These are phyloP conservation scores for Bathelium albidoporum DNA, from an alignment of 495 filamentous ascomycete genomes.

Conservation along the genomic window DNA sequence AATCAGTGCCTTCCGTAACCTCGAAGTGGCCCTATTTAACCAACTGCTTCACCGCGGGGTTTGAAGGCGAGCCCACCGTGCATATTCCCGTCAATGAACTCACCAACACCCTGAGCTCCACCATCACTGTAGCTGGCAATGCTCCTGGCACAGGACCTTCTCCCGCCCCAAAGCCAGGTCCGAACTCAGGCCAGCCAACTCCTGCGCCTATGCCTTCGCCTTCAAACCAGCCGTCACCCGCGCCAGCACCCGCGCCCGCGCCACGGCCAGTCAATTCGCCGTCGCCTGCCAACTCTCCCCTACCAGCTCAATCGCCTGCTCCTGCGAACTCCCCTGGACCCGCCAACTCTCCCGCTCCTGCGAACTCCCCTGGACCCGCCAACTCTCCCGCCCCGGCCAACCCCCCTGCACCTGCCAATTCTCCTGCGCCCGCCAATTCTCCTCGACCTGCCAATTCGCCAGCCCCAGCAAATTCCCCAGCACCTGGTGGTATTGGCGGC, in stretches of 20 bases:
- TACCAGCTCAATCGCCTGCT: not conserved
- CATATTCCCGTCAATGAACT: slow-evolving; percentile 1
- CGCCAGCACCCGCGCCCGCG: not conserved
- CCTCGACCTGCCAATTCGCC: not conserved
- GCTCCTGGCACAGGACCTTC: not conserved
- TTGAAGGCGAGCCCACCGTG: not conserved
- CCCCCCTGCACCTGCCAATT: not conserved
- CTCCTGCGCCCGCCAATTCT: not conserved
- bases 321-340: not conserved
- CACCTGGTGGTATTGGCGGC: not conserved
- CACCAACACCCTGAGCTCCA: slow-evolving; percentile 1
- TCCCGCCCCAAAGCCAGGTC: not conserved
- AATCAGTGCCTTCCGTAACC: not conserved
- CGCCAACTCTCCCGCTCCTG: not conserved
- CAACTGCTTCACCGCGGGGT: not conserved
- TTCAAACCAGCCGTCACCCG: not conserved
- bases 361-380: not conserved
- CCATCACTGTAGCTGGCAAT: not conserved
- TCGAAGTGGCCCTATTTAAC: not conserved
- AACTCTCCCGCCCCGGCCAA: not conserved
- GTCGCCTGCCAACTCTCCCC: not conserved
- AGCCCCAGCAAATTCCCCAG: not conserved
- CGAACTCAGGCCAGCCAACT: not conserved
- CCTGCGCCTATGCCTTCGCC: not conserved
- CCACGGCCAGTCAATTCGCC: not conserved